Evolutionary conservation across 495 filamentous ascomycete genomes (phyloP).

Genomic region (Penicillium verhagenii): DNA sequence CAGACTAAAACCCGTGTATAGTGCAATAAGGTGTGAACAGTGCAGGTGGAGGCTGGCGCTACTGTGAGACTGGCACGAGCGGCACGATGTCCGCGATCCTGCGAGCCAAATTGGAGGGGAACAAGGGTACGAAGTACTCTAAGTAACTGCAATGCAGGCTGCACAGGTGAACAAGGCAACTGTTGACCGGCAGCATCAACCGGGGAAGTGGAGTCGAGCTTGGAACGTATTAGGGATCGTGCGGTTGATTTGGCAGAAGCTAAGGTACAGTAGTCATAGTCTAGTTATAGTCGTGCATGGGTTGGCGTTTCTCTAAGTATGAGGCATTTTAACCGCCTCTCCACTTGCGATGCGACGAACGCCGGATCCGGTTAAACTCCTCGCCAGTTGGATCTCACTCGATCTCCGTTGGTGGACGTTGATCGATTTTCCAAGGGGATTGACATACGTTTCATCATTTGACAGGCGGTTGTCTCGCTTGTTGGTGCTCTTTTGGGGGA

Average conservation of each 20-base stretch:
- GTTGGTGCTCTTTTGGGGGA: no score
- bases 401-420: not conserved
- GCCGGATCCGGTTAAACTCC: constrained; percentile 11
- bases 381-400: no score
- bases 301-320: constrained; percentile 12
- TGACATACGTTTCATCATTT: no score
- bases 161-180: not conserved
- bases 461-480: constrained; percentile 19
- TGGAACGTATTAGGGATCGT: constrained; percentile 2
- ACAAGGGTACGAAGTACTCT: not conserved
- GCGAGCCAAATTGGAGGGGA: constrained; percentile 4
- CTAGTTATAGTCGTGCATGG: constrained; percentile 2
- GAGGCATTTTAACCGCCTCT: constrained; percentile 23
- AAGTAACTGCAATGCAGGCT: not conserved
- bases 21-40: constrained; percentile 34
- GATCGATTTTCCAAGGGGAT: no score
- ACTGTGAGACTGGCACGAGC: not conserved
- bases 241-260: constrained; percentile 4
- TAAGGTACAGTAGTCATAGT: no score
- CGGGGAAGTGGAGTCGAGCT: constrained; percentile 26
- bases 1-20: not conserved
- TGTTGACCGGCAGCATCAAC: constrained; percentile 27
- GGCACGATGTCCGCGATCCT: not conserved
- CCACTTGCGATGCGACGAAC: constrained; percentile 7
- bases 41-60: constrained; percentile 21